These are phyloP conservation scores for Eurotiales sp. DNA, from an alignment of 2,329 filamentous ascomycete species.

Conservation along the genomic window DNA sequence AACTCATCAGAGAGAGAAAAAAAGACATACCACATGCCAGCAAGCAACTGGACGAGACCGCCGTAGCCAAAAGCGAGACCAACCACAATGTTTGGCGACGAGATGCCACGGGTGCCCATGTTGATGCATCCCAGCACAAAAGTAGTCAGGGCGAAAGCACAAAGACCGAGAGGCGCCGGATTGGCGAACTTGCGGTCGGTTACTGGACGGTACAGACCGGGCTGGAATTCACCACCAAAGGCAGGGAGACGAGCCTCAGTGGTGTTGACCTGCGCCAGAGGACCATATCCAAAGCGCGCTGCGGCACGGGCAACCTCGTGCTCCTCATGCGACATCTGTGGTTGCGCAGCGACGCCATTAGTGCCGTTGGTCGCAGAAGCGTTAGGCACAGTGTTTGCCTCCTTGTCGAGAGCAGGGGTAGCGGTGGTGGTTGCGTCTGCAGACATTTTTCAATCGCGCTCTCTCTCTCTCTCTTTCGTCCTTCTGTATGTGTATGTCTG, in stretches of 20 bases:
- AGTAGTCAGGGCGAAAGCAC: slow-evolving; percentile 76
- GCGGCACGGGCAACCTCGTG: slow-evolving; percentile 42
- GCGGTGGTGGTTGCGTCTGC: slow-evolving; percentile 3
- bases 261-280: slow-evolving; percentile 49
- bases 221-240: slow-evolving; percentile 71
- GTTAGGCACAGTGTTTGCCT: slow-evolving; percentile 3
- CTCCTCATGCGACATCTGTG: slow-evolving; percentile 43
- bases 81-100: slow-evolving; percentile 62
- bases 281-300: slow-evolving; percentile 49
- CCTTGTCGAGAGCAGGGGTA: slow-evolving; percentile 7
- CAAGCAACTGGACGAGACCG: slow-evolving; percentile 72
- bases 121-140: slow-evolving; percentile 76
- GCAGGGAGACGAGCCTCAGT: slow-evolving; percentile 50
- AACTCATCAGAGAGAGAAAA: background rate
- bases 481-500: too few relatives aligned
- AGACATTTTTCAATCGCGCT: too few relatives aligned
- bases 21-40: slow-evolving; percentile 73
- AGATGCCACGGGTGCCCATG: slow-evolving; percentile 59
- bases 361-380: background rate
- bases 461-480: too few relatives aligned
- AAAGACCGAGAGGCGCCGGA: slow-evolving; percentile 72
- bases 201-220: slow-evolving; percentile 63
- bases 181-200: slow-evolving; percentile 70
- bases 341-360: slow-evolving; percentile 19
- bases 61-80: slow-evolving; percentile 71